A percentile compares a stretch with the other conserved stretches of the same genome.
Evolutionary conservation across 164 flowering plant species (phyloP).

Genomic region (Vitis riparia): DNA sequence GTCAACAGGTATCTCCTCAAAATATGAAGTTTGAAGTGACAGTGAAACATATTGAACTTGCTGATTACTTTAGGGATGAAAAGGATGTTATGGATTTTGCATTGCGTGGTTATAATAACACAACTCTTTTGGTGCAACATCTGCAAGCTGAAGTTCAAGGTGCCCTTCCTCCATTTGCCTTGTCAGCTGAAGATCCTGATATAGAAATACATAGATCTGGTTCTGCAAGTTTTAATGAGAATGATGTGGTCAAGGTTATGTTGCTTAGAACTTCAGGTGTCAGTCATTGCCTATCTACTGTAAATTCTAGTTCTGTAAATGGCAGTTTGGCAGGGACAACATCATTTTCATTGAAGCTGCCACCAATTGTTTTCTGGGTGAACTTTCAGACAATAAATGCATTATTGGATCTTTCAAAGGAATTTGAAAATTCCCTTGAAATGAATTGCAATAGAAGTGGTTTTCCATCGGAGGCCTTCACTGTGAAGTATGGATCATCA

Average conservation of each 20-base stretch:
- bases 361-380: slow-evolving; percentile 76
- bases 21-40: slow-evolving; percentile 61
- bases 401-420: slow-evolving; percentile 43
- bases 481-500: slow-evolving; percentile 22
- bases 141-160: slow-evolving; percentile 62
- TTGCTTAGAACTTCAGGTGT: slow-evolving; percentile 56
- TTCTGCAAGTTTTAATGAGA: slow-evolving; percentile 16
- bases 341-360: slow-evolving; percentile 62
- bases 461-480: slow-evolving; percentile 18
- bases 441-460: slow-evolving; percentile 9
- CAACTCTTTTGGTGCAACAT: slow-evolving; percentile 30
- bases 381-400: slow-evolving; percentile 44
- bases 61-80: slow-evolving; percentile 41
- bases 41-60: slow-evolving; percentile 59
- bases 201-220: slow-evolving; percentile 12
- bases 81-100: slow-evolving; percentile 18
- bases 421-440: slow-evolving; percentile 30
- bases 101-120: slow-evolving; percentile 5
- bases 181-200: slow-evolving; percentile 21
- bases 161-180: slow-evolving; percentile 50
- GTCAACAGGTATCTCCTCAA: slow-evolving; percentile 70
- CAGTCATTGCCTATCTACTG: slow-evolving; percentile 31
- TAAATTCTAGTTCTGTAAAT: slow-evolving; percentile 28
- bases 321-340: slow-evolving; percentile 27
- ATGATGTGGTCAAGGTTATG: slow-evolving; percentile 37